phyloP scores from a whole-genome alignment of 2,329 filamentous ascomycete species.

The Nectriaceae sp. region DNA sequence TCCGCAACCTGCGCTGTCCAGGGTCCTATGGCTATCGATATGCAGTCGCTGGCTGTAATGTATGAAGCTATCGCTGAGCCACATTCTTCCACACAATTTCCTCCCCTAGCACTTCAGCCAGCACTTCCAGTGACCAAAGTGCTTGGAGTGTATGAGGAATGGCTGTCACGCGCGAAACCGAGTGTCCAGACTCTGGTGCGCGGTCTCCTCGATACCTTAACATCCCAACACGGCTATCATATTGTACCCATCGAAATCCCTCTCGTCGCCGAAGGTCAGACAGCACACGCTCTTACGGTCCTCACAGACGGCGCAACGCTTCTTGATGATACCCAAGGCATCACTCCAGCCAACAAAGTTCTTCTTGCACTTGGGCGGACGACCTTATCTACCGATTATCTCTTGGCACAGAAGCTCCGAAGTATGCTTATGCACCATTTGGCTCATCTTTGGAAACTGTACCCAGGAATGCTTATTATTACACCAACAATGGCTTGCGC shows the following conservation, averaged over 20 bases:
- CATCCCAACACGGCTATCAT: conserved; percentile 51
- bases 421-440: conserved; percentile 72
- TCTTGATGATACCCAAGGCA: conserved; percentile 46
- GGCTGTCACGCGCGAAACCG: conserved; percentile 55
- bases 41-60: conserved; percentile 65
- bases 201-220: conserved; percentile 53
- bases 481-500: conserved; percentile 64
- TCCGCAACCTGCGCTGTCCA: conserved; percentile 64
- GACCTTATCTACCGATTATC: conserved; percentile 65
- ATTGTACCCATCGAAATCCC: conserved; percentile 60
- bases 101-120: conserved; percentile 34
- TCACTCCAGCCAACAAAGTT: conserved; percentile 65
- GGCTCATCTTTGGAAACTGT: conserved; percentile 60
- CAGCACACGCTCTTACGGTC: conserved; percentile 74
- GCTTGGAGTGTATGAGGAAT: conserved; percentile 65
- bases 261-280: conserved; percentile 62
- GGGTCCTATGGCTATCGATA: conserved; percentile 68
- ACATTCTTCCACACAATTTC: conserved; percentile 60
- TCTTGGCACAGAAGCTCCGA: conserved; percentile 71
- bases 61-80: conserved; percentile 67
- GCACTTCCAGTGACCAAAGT: conserved; percentile 41
- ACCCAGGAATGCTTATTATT: conserved; percentile 71
- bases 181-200: conserved; percentile 44
- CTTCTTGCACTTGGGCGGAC: conserved; percentile 64
- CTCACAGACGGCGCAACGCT: conserved; percentile 60